A percentile compares a stretch with the other conserved stretches of the same genome.
These are phyloP conservation scores for Phytophthora hibernalis DNA, from an alignment of 352 stramenopile genomes.

Conservation along the genomic window DNA sequence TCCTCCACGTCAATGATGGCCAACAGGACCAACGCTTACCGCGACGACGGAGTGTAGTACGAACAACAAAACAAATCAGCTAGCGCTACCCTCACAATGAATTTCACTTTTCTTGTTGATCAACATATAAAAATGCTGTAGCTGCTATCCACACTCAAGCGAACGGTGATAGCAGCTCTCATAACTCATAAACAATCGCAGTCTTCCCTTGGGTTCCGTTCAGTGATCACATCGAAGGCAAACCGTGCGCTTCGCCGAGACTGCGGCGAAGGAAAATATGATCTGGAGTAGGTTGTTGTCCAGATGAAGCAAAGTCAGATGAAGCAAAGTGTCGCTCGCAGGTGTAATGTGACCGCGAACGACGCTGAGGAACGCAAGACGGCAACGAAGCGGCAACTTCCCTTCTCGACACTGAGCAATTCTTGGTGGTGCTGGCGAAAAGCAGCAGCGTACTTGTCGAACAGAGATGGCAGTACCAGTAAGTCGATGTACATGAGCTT, in stretches of 20 bases:
- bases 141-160: background rate
- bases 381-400: slow-evolving; percentile 29
- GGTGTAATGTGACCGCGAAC: slow-evolving; percentile 14
- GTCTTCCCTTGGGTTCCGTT: background rate
- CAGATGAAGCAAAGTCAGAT: slow-evolving; percentile 23
- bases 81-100: background rate
- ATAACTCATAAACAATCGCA: slow-evolving; percentile 7
- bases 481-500: slow-evolving; percentile 40
- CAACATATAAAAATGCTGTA: background rate
- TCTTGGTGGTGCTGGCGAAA: slow-evolving; percentile 33
- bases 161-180: slow-evolving; percentile 9
- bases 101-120: background rate
- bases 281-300: slow-evolving; percentile 29
- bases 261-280: slow-evolving; percentile 38
- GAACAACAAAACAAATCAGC: background rate
- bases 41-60: background rate
- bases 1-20: background rate
- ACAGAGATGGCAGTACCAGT: slow-evolving; percentile 23
- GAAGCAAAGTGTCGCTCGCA: slow-evolving; percentile 14
- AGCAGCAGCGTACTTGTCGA: slow-evolving; percentile 30
- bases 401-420: slow-evolving; percentile 36
- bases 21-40: background rate
- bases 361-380: slow-evolving; percentile 40
- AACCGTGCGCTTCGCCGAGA: slow-evolving; percentile 35
- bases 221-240: slow-evolving; percentile 37